Conservation (phyloP, 2,329 filamentous ascomycete genomes). For the Teratosphaeriaceae sp. region DNA sequence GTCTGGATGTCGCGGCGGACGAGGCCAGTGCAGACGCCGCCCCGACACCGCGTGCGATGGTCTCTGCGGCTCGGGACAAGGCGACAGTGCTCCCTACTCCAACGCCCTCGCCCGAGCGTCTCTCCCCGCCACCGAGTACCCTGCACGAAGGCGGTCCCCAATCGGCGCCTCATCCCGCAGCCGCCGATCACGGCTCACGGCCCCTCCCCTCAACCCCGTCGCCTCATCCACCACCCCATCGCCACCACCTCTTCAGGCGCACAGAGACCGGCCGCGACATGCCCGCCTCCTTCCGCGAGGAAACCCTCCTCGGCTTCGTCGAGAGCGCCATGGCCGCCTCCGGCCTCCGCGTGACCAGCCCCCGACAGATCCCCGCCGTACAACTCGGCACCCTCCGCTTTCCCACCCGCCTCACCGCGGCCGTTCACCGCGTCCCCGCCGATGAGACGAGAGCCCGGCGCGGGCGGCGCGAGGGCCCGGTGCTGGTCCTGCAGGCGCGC, state of each 20-base stretch:
- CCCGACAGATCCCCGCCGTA: conserved; percentile 40
- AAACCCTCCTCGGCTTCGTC: conserved; percentile 50
- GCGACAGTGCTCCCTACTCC: background rate
- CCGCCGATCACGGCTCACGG: background rate
- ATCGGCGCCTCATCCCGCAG: background rate
- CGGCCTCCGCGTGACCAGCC: conserved; percentile 46
- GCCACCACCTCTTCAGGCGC: too few relatives aligned
- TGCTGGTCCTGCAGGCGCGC: conserved; percentile 50
- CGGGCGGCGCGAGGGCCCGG: conserved; percentile 52
- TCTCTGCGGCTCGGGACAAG: background rate
- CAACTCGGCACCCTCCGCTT: conserved; percentile 40
- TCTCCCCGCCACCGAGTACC: background rate
- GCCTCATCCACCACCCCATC: too few relatives aligned
- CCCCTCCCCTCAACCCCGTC: too few relatives aligned
- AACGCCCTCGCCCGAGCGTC: background rate
- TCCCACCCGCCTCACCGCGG: conserved; percentile 50
- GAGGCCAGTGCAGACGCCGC: background rate
- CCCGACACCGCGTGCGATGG: too few relatives aligned
- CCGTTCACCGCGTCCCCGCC: conserved; percentile 46
- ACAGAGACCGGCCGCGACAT: conserved; percentile 52
- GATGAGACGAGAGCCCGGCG: conserved; percentile 47
- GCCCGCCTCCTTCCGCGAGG: conserved; percentile 51
- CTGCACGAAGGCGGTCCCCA: too few relatives aligned
- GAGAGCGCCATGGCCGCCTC: conserved; percentile 55
- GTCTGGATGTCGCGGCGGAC: conserved; percentile 9